A percentile compares a stretch with the other conserved stretches of the same genome.
Evolutionary conservation across 2,329 filamentous ascomycete genomes (phyloP).

Genomic region (Aureobasidium pullulans): DNA sequence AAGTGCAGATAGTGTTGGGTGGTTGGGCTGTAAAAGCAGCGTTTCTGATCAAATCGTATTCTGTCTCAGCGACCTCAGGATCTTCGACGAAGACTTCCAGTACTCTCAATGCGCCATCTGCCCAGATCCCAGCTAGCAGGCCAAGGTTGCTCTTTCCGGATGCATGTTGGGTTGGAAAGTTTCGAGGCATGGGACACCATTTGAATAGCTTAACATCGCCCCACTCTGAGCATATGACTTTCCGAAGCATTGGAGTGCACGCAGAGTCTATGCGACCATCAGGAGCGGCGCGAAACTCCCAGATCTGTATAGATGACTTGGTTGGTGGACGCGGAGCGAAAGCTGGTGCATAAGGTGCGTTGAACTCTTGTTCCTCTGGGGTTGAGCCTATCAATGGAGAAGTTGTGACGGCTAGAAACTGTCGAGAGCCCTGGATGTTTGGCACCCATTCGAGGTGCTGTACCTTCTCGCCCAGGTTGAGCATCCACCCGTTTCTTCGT

Average conservation of each 20-base stretch:
- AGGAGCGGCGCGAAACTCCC: constrained; percentile 42
- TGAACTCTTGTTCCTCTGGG: constrained; percentile 26
- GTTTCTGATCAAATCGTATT: constrained; percentile 35
- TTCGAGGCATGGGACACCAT: constrained; percentile 47
- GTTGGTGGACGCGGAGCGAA: constrained; percentile 44
- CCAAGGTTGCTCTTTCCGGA: constrained; percentile 35
- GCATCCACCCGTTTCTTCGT: constrained; percentile 41
- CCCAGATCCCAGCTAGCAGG: constrained; percentile 50
- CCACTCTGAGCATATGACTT: constrained; percentile 51
- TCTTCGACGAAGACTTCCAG: constrained; percentile 40
- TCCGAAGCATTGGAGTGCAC: constrained; percentile 37
- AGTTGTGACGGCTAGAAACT: constrained; percentile 47
- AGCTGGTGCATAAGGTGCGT: constrained; percentile 35
- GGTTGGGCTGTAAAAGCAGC: constrained; percentile 46
- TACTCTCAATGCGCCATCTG: constrained; percentile 50
- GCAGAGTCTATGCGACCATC: constrained; percentile 36
- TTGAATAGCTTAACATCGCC: constrained; percentile 47
- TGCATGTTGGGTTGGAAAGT: constrained; percentile 25
- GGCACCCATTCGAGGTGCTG: constrained; percentile 42
- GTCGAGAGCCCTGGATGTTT: constrained; percentile 36
- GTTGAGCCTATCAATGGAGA: constrained; percentile 27
- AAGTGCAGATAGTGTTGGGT: constrained; percentile 48
- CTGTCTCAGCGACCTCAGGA: constrained; percentile 15
- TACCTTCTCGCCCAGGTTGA: constrained; percentile 49
- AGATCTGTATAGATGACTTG: constrained; percentile 50